Evolutionary conservation across 305 asterid species (phyloP), one percentile per base, ranked within the genome.

Genomic region (Fraxinus albicans): DNA sequence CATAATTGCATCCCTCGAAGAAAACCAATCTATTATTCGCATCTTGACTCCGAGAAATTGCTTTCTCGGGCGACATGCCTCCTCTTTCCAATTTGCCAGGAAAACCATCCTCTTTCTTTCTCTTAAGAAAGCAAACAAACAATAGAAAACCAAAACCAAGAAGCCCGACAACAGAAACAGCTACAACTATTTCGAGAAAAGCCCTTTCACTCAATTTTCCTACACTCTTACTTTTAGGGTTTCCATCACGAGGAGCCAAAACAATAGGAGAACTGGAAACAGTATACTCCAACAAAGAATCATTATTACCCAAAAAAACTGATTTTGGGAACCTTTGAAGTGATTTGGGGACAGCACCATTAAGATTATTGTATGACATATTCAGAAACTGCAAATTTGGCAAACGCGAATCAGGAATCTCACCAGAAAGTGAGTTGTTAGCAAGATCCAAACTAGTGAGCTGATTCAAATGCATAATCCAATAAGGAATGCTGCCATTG

Each of bases 1-100:
- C 98, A 83, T 85, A 92, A 78, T 90, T 91, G 86, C 97, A 93
- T 21, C 97, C 99, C 90, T 94, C 98, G 73, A 96, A 94, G 94
- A 96, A 96, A 79, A 88, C 91, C 81, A 95, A 78, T 89, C 89
- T 92, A 84, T 95, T 95, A 60, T 86, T 92, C 0, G 91, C 97
- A 76, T 94, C 97, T 78, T 90, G 92, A 78, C 87, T 90, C 70
- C 97, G 89, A 0, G 97, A 92, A 79, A 90, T 90, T 6, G 91
- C 97, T 77, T 94, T 94, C 74, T 92, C 99, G 0, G 95, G 97
- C 0, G 97, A 93, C 97, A 93, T 89, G 38, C 82, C 83, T 31
- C 97, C 96, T 79, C 93, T 95, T 77, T 90, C 97, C 90, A 90
- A 77, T 79, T 93, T 91, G 15, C 94, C 92, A 2, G 90, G 82